Conservation (phyloP, 495 filamentous ascomycete genomes). For the Usnea hakonensis region DNA sequence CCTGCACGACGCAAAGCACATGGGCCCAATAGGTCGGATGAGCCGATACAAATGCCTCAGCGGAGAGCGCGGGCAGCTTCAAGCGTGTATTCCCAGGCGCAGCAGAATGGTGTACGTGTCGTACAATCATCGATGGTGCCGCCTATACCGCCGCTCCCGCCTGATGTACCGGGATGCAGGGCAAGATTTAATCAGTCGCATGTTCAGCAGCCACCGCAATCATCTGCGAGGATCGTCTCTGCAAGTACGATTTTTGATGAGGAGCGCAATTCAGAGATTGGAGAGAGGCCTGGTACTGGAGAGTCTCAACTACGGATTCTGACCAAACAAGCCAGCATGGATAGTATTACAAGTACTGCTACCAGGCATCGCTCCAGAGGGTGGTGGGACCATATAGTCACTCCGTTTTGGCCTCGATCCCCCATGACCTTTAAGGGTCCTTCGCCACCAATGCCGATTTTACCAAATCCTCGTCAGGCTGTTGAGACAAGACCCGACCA, state of each 20-base stretch:
- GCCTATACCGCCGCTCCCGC: slow-evolving; percentile 57
- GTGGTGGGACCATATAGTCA: slow-evolving; percentile 85
- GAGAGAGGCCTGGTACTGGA: slow-evolving; percentile 27
- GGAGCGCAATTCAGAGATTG: slow-evolving; percentile 34
- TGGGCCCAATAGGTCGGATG: slow-evolving; percentile 50
- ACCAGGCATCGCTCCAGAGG: slow-evolving; percentile 59
- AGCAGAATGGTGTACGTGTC: slow-evolving; percentile 26
- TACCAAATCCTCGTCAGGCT: slow-evolving; percentile 30
- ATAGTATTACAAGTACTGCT: slow-evolving; percentile 39
- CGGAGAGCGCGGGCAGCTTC: slow-evolving; percentile 41
- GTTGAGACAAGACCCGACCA: slow-evolving; percentile 26
- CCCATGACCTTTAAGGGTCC: slow-evolving; percentile 27
- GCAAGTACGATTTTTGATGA: slow-evolving; percentile 52
- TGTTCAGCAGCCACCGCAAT: not conserved
- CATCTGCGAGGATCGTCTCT: slow-evolving; percentile 29
- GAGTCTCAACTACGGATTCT: slow-evolving; percentile 31
- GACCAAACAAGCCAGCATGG: slow-evolving; percentile 18
- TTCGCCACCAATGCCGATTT: slow-evolving; percentile 23
- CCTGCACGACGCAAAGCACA: slow-evolving; percentile 56
- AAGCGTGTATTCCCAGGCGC: slow-evolving; percentile 62
- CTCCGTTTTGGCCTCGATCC: slow-evolving; percentile 57
- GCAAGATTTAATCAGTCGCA: not conserved
- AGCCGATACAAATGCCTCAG: slow-evolving; percentile 17
- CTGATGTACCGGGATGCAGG: slow-evolving; percentile 1
- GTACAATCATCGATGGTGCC: slow-evolving; percentile 37